A percentile compares a stretch with the other conserved stretches of the same genome.
phyloP scores from a whole-genome alignment of 1,139 yeast genomes.

The Tardiomyces digboiensis region DNA sequence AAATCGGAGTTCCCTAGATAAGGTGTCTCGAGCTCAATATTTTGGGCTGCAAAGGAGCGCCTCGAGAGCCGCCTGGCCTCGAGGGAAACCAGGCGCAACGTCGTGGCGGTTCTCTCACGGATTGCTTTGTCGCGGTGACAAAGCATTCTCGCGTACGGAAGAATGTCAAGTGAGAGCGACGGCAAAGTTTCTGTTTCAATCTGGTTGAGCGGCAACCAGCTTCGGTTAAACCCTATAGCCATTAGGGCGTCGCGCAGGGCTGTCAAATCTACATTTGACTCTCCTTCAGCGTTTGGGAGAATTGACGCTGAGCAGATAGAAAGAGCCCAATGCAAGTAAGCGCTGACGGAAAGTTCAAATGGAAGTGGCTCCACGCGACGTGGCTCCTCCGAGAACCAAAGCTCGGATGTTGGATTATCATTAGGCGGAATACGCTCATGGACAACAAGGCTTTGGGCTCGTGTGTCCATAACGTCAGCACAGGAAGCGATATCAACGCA shows the following conservation, averaged over 20 bases:
- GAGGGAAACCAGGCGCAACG: background rate
- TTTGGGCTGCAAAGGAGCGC: background rate
- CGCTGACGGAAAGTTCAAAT: background rate
- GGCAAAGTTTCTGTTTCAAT: background rate
- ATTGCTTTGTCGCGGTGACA: background rate
- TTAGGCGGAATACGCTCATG: background rate
- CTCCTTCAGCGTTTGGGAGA: background rate
- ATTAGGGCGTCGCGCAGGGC: background rate
- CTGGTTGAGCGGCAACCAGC: background rate
- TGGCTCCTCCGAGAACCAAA: background rate
- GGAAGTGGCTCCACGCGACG: background rate
- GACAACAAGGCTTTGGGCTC: background rate
- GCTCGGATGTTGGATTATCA: background rate
- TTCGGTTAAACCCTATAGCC: background rate
- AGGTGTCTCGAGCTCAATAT: background rate
- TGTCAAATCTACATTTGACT: background rate
- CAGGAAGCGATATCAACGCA: constrained; percentile 7
- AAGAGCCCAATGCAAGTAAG: background rate
- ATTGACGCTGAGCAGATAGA: background rate
- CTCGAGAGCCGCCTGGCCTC: background rate
- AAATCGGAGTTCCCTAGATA: background rate
- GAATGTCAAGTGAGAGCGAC: background rate
- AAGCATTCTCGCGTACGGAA: background rate
- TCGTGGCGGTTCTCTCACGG: background rate
- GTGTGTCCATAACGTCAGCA: constrained; percentile 4